These are phyloP conservation scores for Lachnellula suecica DNA, from an alignment of 2,329 filamentous ascomycete genomes.

Conservation along the genomic window DNA sequence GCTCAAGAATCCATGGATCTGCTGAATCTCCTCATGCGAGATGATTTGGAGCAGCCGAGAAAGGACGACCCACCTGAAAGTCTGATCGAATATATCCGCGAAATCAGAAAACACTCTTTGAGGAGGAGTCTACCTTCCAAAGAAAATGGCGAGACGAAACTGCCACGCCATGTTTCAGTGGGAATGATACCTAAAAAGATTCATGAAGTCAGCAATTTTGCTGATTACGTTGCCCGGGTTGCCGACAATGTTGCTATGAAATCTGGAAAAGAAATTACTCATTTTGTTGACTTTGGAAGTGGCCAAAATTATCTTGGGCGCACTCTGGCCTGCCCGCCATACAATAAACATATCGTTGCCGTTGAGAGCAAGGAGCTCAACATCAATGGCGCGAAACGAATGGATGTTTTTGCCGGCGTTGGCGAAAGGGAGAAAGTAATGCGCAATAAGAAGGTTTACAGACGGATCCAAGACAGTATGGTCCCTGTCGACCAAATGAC, in stretches of 20 bases:
- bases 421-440: conserved; percentile 70
- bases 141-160: conserved; percentile 47
- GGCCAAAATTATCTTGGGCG: conserved; percentile 95
- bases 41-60: conserved; percentile 56
- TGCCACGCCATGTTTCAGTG: conserved; percentile 72
- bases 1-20: conserved; percentile 70
- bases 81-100: conserved; percentile 69
- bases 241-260: conserved; percentile 57
- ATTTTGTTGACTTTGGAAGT: conserved; percentile 93
- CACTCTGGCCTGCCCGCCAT: conserved; percentile 79
- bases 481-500: conserved; percentile 42
- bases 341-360: conserved; percentile 83
- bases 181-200: conserved; percentile 97
- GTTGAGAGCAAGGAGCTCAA: conserved; percentile 87
- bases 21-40: conserved; percentile 77
- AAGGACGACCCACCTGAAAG: conserved; percentile 37
- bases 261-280: conserved; percentile 65
- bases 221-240: conserved; percentile 72
- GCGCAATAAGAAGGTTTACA: conserved; percentile 81
- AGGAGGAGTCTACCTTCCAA: conserved; percentile 55
- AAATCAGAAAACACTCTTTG: conserved; percentile 70
- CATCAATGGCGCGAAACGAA: conserved; percentile 78
- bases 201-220: conserved; percentile 90
- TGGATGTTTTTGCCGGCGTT: conserved; percentile 80
- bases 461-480: conserved; percentile 34